Conservation (phyloP, 805 yeast genomes). For the Ogataea minuta region DNA sequence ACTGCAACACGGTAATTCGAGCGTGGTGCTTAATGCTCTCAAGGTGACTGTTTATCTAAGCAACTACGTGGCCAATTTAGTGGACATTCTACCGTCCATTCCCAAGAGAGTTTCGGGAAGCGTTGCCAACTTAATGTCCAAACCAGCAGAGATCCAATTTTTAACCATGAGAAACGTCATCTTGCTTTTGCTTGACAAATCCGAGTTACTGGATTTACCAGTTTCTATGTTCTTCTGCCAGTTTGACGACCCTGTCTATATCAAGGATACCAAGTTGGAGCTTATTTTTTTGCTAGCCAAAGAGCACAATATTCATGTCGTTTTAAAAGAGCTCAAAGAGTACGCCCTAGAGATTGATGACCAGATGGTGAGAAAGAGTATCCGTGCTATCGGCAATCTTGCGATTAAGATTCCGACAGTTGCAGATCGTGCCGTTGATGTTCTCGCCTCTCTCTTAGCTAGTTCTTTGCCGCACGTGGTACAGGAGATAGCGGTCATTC, state of each 20-base stretch:
- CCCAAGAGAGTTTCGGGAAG: constrained; percentile 65
- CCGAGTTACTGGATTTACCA: constrained; percentile 58
- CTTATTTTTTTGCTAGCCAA: constrained; percentile 78
- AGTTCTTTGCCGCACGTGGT: constrained; percentile 71
- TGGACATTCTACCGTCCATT: constrained; percentile 52
- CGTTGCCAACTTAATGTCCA: constrained; percentile 63
- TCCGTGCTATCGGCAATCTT: constrained; percentile 84
- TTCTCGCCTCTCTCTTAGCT: constrained; percentile 55
- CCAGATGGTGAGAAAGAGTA: constrained; percentile 82
- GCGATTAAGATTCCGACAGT: constrained; percentile 72
- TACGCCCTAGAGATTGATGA: constrained; percentile 86
- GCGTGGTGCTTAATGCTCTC: constrained; percentile 76
- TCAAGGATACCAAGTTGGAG: constrained; percentile 87
- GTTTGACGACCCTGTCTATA: constrained; percentile 81
- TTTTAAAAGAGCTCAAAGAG: constrained; percentile 74
- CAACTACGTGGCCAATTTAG: constrained; percentile 64
- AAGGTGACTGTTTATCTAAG: constrained; percentile 69
- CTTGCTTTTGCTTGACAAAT: constrained; percentile 63
- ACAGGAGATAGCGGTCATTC: constrained; percentile 76
- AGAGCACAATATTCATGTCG: constrained; percentile 54
- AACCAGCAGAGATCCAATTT: constrained; percentile 82
- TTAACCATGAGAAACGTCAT: constrained; percentile 79
- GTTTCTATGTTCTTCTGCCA: constrained; percentile 81
- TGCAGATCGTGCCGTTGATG: constrained; percentile 61
- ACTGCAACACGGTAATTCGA: constrained; percentile 74